These are phyloP conservation scores for Zalaria sp. DNA, from an alignment of 2,329 filamentous ascomycete genomes.

Conservation along the genomic window DNA sequence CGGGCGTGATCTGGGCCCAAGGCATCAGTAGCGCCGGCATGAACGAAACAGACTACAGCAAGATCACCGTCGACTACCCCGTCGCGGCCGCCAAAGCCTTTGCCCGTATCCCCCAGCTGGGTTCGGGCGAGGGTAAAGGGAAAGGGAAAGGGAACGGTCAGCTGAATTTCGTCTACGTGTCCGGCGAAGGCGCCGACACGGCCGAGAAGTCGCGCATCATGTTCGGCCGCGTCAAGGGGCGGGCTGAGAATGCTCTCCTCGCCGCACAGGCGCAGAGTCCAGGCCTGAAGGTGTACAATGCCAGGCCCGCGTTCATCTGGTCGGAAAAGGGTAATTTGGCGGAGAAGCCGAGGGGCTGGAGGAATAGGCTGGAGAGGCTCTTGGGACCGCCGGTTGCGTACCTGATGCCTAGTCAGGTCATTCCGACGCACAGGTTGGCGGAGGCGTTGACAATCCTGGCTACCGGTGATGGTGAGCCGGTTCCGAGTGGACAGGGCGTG, in stretches of 20 bases:
- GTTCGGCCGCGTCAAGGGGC: conserved; percentile 53
- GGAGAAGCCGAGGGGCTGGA: neutral
- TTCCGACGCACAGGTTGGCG: conserved; percentile 34
- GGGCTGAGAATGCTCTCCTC: conserved; percentile 46
- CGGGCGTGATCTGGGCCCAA: conserved; percentile 60
- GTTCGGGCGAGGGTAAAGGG: no score
- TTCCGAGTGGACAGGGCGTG: conserved; percentile 21
- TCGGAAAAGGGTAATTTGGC: no score
- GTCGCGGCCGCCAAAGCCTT: conserved; percentile 51
- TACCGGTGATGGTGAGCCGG: conserved; percentile 28
- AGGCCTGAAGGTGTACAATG: conserved; percentile 39
- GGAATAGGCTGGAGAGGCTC: neutral
- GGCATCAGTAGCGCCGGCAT: conserved; percentile 36
- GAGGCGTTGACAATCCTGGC: conserved; percentile 35
- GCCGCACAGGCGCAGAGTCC: conserved; percentile 32
- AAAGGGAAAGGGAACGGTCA: conserved; percentile 29
- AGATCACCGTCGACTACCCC: conserved; percentile 54
- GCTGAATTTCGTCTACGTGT: conserved; percentile 60
- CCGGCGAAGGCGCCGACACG: conserved; percentile 47
- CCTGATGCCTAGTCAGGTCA: conserved; percentile 20
- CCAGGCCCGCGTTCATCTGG: conserved; percentile 43
- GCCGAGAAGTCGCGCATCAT: conserved; percentile 41
- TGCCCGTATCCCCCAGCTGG: conserved; percentile 24
- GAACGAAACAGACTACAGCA: conserved; percentile 34
- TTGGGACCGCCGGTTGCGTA: conserved; percentile 11